Evolutionary conservation across 2,329 filamentous ascomycete species (phyloP).

Genomic region (Xylariaceae sp.): DNA sequence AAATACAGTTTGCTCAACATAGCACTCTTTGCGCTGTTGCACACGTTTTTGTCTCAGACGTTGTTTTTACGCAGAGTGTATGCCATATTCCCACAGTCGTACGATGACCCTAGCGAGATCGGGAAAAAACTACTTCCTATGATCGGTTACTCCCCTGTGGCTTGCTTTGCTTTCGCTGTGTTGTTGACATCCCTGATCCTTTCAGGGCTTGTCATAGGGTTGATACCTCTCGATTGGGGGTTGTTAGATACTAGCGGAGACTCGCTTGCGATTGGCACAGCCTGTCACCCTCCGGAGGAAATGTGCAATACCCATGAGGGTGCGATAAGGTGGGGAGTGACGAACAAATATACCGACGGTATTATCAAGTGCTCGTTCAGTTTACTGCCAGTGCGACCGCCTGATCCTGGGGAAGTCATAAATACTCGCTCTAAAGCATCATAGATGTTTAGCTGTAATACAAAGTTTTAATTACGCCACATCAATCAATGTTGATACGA

Average conservation of each 20-base stretch:
- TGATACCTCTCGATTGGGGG: background rate
- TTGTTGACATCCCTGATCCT: no score
- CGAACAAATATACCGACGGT: background rate
- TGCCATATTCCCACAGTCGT: no score
- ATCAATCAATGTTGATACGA: no score
- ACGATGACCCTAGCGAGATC: no score
- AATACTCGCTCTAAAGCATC: background rate
- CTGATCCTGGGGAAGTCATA: constrained; percentile 1
- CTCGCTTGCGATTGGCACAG: background rate
- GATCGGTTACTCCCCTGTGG: no score
- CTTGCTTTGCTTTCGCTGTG: no score
- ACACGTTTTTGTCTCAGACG: no score
- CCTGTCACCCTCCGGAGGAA: background rate
- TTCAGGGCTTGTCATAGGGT: constrained; percentile 1
- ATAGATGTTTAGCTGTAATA: background rate
- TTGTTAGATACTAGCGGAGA: background rate
- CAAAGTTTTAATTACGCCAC: no score
- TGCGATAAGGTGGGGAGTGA: constrained; percentile 3
- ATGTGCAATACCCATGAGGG: background rate
- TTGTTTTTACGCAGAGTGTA: no score
- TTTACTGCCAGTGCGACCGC: background rate
- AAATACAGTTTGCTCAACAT: no score
- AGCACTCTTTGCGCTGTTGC: no score
- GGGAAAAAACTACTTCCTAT: no score
- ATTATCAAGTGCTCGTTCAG: background rate